phyloP scores from a whole-genome alignment of 305 asterid genomes.

The Solanum chacoense region DNA sequence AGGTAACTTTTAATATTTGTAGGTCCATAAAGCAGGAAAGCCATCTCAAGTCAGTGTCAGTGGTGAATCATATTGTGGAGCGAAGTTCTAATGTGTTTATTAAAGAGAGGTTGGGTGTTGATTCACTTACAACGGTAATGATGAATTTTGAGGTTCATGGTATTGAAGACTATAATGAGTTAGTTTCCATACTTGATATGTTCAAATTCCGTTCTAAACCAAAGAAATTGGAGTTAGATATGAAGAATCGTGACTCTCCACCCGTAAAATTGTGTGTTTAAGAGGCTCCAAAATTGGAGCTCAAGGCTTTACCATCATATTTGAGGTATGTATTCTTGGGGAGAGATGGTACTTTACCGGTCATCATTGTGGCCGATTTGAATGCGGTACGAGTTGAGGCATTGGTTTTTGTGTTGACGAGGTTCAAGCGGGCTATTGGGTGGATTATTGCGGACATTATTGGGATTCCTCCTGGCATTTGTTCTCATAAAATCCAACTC shows the following conservation, averaged over 20 bases:
- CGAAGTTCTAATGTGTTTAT: background rate
- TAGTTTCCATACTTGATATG: background rate
- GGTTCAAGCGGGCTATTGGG: background rate
- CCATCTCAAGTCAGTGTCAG: background rate
- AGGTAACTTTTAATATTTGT: background rate
- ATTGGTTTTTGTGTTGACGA: background rate
- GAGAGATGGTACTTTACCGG: background rate
- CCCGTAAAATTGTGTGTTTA: too few relatives aligned
- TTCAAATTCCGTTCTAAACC: too few relatives aligned
- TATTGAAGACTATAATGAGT: background rate
- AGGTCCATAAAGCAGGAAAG: background rate
- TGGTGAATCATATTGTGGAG: background rate
- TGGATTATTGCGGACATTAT: background rate
- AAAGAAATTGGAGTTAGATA: background rate
- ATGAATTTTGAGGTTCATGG: background rate
- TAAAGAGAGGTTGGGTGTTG: background rate
- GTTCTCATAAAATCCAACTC: background rate
- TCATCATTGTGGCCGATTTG: background rate
- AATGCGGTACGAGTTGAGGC: background rate
- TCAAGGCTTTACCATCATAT: background rate
- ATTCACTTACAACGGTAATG: background rate
- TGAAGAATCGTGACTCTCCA: too few relatives aligned
- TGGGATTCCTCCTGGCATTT: background rate
- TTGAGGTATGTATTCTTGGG: background rate
- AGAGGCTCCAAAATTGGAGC: too few relatives aligned